These are phyloP conservation scores for Diaporthe capsici DNA, from an alignment of 2,329 filamentous ascomycete species.

Conservation along the genomic window DNA sequence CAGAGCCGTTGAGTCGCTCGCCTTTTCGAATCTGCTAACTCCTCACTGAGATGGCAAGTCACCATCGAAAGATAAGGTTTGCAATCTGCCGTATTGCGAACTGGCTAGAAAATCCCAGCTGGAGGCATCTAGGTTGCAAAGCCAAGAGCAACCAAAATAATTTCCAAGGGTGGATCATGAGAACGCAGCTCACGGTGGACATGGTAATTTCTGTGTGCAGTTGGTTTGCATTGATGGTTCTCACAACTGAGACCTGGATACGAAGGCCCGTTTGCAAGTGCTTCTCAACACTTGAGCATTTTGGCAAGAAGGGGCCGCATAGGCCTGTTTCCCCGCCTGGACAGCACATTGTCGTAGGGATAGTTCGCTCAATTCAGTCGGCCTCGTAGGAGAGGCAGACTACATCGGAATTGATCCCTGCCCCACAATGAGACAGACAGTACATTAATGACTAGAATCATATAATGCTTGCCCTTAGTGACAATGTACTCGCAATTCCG, in stretches of 20 bases:
- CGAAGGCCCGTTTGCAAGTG: background rate
- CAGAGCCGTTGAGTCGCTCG: background rate
- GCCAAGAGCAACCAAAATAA: background rate
- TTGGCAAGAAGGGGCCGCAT: background rate
- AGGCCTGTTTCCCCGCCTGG: background rate
- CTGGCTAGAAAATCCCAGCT: background rate
- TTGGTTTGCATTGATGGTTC: background rate
- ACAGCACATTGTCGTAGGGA: conserved; percentile 31
- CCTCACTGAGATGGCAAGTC: background rate
- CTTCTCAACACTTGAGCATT: background rate
- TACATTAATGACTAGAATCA: background rate
- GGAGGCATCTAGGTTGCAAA: background rate
- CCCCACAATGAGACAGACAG: background rate
- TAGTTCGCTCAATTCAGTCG: background rate
- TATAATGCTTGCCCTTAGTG: background rate
- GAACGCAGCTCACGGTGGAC: background rate
- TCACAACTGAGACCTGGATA: conserved; percentile 9
- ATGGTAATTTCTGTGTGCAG: background rate
- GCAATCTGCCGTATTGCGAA: background rate
- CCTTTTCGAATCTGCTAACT: background rate
- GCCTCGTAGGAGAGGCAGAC: background rate
- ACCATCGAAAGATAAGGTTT: background rate
- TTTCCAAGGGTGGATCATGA: background rate
- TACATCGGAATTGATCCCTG: background rate
- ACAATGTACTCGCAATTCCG: background rate